Conservation (phyloP, 225 moss, liverwort and hornwort genomes). For the Bryum argenteum region DNA sequence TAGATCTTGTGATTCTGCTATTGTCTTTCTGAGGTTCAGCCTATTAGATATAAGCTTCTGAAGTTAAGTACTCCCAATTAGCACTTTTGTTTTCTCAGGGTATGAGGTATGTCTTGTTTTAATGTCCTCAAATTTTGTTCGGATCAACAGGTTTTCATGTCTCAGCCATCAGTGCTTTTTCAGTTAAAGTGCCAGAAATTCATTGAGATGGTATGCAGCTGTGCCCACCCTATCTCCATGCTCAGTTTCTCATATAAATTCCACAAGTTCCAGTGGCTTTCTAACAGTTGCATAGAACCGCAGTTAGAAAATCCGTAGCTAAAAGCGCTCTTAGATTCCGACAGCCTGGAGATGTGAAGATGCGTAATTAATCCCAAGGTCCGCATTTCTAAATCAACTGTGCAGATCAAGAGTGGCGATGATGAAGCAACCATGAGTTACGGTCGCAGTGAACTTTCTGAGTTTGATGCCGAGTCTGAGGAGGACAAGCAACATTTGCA, state of each 20-base stretch:
- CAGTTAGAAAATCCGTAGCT: background rate
- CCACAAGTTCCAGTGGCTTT: background rate
- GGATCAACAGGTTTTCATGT: conserved; percentile 45
- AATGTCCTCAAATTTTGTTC: conserved; percentile 1
- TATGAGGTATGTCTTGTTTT: background rate
- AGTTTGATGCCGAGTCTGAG: conserved; percentile 40
- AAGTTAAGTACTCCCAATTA: background rate
- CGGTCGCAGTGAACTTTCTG: conserved; percentile 38
- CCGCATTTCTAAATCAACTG: conserved; percentile 3
- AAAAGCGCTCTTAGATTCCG: background rate
- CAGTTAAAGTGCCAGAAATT: conserved; percentile 50
- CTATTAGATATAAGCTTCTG: background rate
- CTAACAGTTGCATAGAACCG: background rate
- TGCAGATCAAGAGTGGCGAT: conserved; percentile 42
- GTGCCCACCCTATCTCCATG: conserved; percentile 7
- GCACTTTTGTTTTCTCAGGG: background rate
- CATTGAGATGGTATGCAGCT: conserved; percentile 45
- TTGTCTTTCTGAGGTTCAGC: background rate
- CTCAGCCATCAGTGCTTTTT: conserved; percentile 48
- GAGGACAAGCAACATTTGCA: conserved; percentile 37
- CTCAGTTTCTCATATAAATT: background rate
- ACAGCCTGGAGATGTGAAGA: background rate
- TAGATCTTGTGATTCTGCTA: background rate
- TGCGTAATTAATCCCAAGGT: background rate
- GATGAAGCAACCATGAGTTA: conserved; percentile 45